Conservation (phyloP, 805 yeast genomes). For the Ogataea corticis region DNA sequence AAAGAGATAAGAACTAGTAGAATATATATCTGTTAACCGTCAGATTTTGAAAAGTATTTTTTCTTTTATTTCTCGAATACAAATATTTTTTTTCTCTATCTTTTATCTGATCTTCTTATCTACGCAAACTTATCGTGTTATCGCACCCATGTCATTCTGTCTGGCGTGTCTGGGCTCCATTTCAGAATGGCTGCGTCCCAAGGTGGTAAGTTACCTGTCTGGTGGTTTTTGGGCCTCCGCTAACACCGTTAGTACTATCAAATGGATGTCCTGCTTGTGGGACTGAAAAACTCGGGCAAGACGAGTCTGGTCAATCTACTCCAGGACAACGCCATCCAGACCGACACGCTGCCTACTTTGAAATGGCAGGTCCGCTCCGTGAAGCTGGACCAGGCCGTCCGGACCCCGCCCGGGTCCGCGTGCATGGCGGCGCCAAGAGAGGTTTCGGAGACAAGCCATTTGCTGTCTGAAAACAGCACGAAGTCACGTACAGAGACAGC, state of each 20-base stretch:
- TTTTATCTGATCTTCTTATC: too few relatives aligned
- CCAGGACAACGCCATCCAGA: constrained; percentile 3
- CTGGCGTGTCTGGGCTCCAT: not conserved
- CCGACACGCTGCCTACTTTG: constrained; percentile 32
- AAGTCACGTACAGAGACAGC: constrained; percentile 1
- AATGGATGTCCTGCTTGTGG: constrained; percentile 30
- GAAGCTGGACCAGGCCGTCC: constrained; percentile 10
- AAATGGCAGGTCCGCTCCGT: constrained; percentile 15
- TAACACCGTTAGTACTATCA: constrained; percentile 24
- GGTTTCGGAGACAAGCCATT: not conserved
- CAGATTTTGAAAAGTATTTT: not conserved
- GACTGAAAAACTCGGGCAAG: constrained; percentile 34
- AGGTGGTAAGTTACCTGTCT: constrained; percentile 18
- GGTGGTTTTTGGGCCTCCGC: not conserved
- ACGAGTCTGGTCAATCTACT: constrained; percentile 27
- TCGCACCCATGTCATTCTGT: too few relatives aligned
- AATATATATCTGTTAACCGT: too few relatives aligned
- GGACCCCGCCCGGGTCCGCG: constrained; percentile 11
- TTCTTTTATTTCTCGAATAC: not conserved
- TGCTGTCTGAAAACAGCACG: not conserved
- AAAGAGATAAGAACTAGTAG: not conserved
- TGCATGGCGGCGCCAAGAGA: constrained; percentile 5
- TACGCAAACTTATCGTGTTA: too few relatives aligned
- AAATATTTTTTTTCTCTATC: not conserved
- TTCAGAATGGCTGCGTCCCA: constrained; percentile 15